Evolutionary conservation across 768 basidiomycete species (phyloP).

Genomic region (Rhizopogon roseolus): DNA sequence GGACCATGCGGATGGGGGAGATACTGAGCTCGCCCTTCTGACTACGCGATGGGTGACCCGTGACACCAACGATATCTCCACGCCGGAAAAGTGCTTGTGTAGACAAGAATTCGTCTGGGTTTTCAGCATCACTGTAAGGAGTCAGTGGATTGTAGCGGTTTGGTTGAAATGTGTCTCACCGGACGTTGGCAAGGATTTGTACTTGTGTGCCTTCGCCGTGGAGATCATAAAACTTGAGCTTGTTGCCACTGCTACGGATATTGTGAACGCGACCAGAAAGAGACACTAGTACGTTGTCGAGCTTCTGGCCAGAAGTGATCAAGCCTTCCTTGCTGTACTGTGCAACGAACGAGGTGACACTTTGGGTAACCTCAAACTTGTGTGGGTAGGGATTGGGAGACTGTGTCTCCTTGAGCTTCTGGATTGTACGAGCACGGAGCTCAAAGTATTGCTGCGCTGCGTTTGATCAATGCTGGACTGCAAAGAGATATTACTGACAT

Average conservation of each 20-base stretch:
- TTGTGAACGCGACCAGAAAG: constrained; percentile 92
- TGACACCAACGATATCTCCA: constrained; percentile 94
- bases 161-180: constrained; percentile 36
- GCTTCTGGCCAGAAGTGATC: constrained; percentile 62
- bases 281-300: constrained; percentile 51
- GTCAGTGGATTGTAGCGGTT: background rate
- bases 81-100: constrained; percentile 87
- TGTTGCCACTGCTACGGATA: constrained; percentile 76
- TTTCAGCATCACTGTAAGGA: constrained; percentile 50
- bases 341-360: constrained; percentile 68
- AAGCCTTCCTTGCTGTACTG: constrained; percentile 71
- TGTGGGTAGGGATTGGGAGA: constrained; percentile 96
- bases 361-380: constrained; percentile 90
- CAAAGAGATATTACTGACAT: constrained; percentile 48
- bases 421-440: constrained; percentile 83
- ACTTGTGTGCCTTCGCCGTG: constrained; percentile 90
- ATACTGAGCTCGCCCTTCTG: constrained; percentile 96
- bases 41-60: constrained; percentile 84
- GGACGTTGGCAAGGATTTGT: constrained; percentile 92
- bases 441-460: constrained; percentile 94
- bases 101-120: constrained; percentile 60
- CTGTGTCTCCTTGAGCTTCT: constrained; percentile 78
- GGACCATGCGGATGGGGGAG: constrained; percentile 70
- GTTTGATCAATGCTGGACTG: too few relatives aligned
- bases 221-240: constrained; percentile 92